A percentile compares a stretch with the other conserved stretches of the same genome.
Conservation (phyloP, 805 yeast genomes). For the Metschnikowia orientalis region DNA sequence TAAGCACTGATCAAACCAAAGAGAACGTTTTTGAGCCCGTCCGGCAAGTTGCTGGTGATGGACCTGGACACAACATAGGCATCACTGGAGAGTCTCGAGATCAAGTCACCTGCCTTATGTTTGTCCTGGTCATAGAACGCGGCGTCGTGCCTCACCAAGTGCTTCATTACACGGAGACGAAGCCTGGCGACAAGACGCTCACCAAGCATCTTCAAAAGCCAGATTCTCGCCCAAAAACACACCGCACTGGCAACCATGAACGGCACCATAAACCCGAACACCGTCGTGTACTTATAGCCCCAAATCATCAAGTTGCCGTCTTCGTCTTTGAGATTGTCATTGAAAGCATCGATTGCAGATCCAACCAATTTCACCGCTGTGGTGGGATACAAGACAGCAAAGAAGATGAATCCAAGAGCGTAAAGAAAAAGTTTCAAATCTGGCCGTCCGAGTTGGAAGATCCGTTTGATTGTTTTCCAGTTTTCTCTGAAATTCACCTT, state of each 20-base stretch:
- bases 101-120: constrained; percentile 44
- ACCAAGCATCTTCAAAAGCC: constrained; percentile 38
- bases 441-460: constrained; percentile 36
- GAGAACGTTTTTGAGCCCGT: constrained; percentile 40
- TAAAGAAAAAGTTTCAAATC: constrained; percentile 34
- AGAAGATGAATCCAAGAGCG: constrained; percentile 39
- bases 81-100: constrained; percentile 41
- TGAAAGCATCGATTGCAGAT: constrained; percentile 40
- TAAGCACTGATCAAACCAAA: constrained; percentile 40
- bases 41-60: constrained; percentile 41
- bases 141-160: constrained; percentile 39
- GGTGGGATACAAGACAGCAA: constrained; percentile 43
- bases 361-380: constrained; percentile 42
- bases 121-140: constrained; percentile 41
- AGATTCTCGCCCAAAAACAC: constrained; percentile 45
- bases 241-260: constrained; percentile 40
- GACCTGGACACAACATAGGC: constrained; percentile 45
- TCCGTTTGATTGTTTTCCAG: constrained; percentile 34
- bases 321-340: constrained; percentile 29
- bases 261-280: constrained; percentile 41
- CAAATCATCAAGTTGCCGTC: constrained; percentile 40
- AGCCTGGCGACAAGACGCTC: constrained; percentile 43
- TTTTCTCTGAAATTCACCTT: constrained; percentile 31
- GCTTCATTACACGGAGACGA: constrained; percentile 39
- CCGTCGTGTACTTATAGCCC: constrained; percentile 42